These are phyloP conservation scores for Solanum chmielewskii DNA, from an alignment of 257 asterid species.

Conservation along the genomic window DNA sequence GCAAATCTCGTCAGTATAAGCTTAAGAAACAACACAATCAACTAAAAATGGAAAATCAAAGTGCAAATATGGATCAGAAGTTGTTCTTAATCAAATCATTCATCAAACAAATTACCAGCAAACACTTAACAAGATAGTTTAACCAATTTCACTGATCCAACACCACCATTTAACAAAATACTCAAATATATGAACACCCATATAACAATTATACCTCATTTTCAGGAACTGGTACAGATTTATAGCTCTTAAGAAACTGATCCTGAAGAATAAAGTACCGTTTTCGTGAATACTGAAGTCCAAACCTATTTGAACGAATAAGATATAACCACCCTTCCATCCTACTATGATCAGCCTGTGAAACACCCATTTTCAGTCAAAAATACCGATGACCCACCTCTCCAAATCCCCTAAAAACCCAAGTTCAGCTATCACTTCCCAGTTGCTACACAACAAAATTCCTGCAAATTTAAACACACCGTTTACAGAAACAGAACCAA, in stretches of 20 bases:
- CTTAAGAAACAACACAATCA: neutral
- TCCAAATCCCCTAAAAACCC: neutral
- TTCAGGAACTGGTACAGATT: conserved; percentile 53
- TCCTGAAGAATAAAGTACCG: conserved; percentile 85
- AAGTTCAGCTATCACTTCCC: neutral
- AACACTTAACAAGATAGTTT: neutral
- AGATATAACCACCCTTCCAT: conserved; percentile 95
- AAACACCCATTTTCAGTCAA: conserved; percentile 15
- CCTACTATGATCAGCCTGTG: conserved; percentile 45
- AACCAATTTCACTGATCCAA: neutral
- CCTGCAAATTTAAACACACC: neutral
- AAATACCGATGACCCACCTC: neutral
- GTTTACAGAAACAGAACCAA: neutral
- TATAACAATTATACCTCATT: conserved; percentile 35
- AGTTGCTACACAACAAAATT: neutral
- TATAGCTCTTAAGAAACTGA: conserved; percentile 72
- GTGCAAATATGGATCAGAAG: neutral
- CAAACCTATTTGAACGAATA: conserved; percentile 80
- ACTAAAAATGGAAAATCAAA: neutral
- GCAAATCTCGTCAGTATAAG: neutral
- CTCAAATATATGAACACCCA: neutral
- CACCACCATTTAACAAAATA: neutral
- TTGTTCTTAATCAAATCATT: neutral
- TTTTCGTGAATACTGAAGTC: conserved; percentile 77
- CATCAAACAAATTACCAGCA: neutral